Evolutionary conservation across 768 basidiomycete species (phyloP), one percentile per base, ranked within the genome.

Genomic region (Xanthoconium stramineum): DNA sequence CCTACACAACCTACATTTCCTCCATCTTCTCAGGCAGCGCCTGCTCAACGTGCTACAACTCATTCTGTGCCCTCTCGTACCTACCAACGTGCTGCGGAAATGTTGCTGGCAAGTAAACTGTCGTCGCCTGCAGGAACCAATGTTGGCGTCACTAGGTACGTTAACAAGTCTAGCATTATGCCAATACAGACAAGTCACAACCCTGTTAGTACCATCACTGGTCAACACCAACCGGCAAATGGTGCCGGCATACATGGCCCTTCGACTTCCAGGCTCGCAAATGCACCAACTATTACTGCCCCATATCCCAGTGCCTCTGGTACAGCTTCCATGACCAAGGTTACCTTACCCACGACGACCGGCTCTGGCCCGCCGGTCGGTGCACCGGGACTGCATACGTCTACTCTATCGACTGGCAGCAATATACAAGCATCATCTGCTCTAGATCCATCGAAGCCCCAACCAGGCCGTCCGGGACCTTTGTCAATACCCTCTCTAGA

Each of bases 41-140:
- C 58, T 43, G 36, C 45, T 20, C 71, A 68, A 51, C 70, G 66
- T 46, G 51, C 60, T 3, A 52, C 50, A 13, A 49, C 70, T 4
- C 47, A 64, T 43, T 9, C 60, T 36, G 46, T 44, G 33, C 8
- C 64, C 11, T 59, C 70, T 56, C 70, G 70, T 37, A 52, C 53
- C 7, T 48, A 60, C 33, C 68, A 69, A 38, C 70, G 68, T 29
- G 19, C 65, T 47, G 32, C 57, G 11, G 70, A 71, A 47, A 60
- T 53, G 47, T 38, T 61, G 20, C 65, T 60, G 28, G 44, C 71
- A 47, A 60, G 52, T 38, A 69, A 62, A 38, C 45, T 57, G 37
- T 58, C 62, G 3, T 24, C 49, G 14, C 30, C 63, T 30, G 19
- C 29, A 17, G 55, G 32, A 32, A 37, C 46, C n/a, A 47, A 50